Base-by-base conservation (phyloP, 768 basidiomycete species). In the Trametes elegans region DNA sequence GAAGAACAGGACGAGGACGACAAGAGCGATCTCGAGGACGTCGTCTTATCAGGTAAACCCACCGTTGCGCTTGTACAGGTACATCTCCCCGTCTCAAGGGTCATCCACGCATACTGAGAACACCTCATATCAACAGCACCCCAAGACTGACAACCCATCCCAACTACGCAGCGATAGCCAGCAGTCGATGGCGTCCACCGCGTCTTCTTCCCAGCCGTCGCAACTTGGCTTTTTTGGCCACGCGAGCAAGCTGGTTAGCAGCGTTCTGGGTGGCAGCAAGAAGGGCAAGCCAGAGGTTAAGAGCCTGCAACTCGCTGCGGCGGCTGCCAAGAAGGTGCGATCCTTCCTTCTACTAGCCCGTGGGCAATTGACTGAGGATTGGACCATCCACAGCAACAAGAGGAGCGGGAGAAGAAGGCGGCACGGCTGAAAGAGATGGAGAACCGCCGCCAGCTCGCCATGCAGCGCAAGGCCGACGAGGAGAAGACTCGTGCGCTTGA, bases 291-390 rank as follows among this genome's bases (percentile, higher is more conserved):
- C 62, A 7, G 87, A 90, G 64, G 82, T 91, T 36, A 93, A 92
- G 75, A 90, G 86, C 43, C 67, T 93, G 27, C 88, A 91, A 64
- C 78, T 86, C 57, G 92, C 93, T 14, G 88, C 90, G 0, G 81
- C 80, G 16, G 90, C 84, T 2, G 92, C 91, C 3, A 95, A 92
- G 76, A 96, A 88, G 86, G 94, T 93, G 16, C n/a, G 75, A 64
- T 9, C 10, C 28, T 28, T 40, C 5, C 40, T 35, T 39, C 31
- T n/a, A n/a, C 53, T 21, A 42, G 56, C 36, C 18, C 27, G n/a
- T 19, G 35, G 49, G 11, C 21, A 24, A 23, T 31, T 35, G 7
- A 24, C 35, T 40, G 31, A 11, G 19, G 19, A 8, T 18, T 29
- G 29, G 34, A 1, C 34, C 3, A 36, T 18, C 38, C 46, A 23